phyloP scores from a whole-genome alignment of 257 asterid species.

The Parsonsia alboflavescens region DNA sequence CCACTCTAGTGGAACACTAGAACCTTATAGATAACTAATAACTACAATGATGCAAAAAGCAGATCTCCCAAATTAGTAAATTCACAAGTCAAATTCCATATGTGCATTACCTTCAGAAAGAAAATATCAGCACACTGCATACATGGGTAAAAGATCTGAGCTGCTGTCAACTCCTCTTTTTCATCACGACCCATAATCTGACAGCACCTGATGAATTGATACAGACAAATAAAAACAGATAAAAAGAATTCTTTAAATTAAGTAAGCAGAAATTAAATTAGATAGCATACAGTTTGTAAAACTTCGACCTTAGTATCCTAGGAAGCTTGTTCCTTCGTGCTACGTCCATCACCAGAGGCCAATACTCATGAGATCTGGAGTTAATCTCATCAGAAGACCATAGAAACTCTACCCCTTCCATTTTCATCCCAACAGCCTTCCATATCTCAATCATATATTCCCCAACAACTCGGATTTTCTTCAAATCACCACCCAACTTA shows the following conservation, averaged over 20 bases:
- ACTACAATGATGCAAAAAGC: background rate
- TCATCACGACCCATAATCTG: slow-evolving; percentile 91
- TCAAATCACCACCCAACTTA: slow-evolving; percentile 90
- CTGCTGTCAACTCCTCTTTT: slow-evolving; percentile 66
- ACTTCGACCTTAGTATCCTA: slow-evolving; percentile 52
- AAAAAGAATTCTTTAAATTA: background rate
- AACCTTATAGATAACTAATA: background rate
- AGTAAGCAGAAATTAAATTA: background rate
- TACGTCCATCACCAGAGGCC: slow-evolving; percentile 94
- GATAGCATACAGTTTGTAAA: background rate
- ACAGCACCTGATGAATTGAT: slow-evolving; percentile 46
- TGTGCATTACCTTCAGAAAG: slow-evolving; percentile 59
- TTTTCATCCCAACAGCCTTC: slow-evolving; percentile 87
- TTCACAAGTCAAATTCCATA: background rate
- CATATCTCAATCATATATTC: slow-evolving; percentile 81
- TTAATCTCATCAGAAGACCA: slow-evolving; percentile 94
- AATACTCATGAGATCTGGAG: slow-evolving; percentile 66
- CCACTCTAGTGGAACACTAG: background rate
- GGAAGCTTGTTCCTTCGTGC: slow-evolving; percentile 75
- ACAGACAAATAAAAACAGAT: background rate
- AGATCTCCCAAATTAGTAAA: background rate
- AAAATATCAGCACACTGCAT: slow-evolving; percentile 94
- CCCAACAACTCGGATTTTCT: slow-evolving; percentile 70
- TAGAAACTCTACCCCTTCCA: slow-evolving; percentile 73
- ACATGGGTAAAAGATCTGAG: slow-evolving; percentile 86